Percentiles rank a stretch among this genome's conserved stretches.
Evolutionary conservation across 148 eudicot genomes (phyloP).

Genomic region (Dianthus caryophyllus): DNA sequence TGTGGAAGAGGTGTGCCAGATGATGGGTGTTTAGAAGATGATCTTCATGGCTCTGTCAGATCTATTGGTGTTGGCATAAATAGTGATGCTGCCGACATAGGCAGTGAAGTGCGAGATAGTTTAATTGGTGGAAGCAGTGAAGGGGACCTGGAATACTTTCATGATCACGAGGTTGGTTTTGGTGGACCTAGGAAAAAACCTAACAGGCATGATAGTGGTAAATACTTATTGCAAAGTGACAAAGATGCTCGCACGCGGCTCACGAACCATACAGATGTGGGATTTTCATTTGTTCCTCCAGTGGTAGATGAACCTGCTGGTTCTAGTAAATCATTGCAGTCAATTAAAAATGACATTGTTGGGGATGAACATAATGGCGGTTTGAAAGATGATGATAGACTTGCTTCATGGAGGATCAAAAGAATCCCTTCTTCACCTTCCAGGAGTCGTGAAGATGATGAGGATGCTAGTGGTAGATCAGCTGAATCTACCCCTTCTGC

Average conservation of each 20-base stretch:
- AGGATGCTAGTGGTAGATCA: slow-evolving; percentile 50
- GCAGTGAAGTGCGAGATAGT: slow-evolving; percentile 87
- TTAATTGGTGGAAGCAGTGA: slow-evolving; percentile 92
- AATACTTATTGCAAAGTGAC: slow-evolving; percentile 32
- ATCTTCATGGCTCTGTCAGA: slow-evolving; percentile 90
- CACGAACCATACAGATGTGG: slow-evolving; percentile 49
- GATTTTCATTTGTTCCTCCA: slow-evolving; percentile 84
- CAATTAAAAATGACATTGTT: slow-evolving; percentile 37
- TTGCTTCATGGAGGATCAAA: slow-evolving; percentile 62
- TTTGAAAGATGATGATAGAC: slow-evolving; percentile 48
- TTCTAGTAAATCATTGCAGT: slow-evolving; percentile 59
- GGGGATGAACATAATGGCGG: slow-evolving; percentile 41
- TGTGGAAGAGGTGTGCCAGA: slow-evolving; percentile 50
- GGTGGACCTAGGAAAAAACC: slow-evolving; percentile 38
- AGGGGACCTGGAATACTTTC: slow-evolving; percentile 74
- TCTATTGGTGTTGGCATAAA: slow-evolving; percentile 98
- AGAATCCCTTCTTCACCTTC: slow-evolving; percentile 73
- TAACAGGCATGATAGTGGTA: slow-evolving; percentile 38
- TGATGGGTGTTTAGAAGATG: slow-evolving; percentile 71
- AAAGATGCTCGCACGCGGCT: slow-evolving; percentile 33
- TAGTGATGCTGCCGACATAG: slow-evolving; percentile 84
- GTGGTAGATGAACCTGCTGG: slow-evolving; percentile 51
- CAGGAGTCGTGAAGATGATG: slow-evolving; percentile 65
- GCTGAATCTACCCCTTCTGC: slow-evolving; percentile 75
- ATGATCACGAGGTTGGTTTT: slow-evolving; percentile 53